Percentiles rank a stretch among this genome's conserved stretches.
Conservation (phyloP, 108 stramenopile genomes). For the Schizochytrium sp. region DNA sequence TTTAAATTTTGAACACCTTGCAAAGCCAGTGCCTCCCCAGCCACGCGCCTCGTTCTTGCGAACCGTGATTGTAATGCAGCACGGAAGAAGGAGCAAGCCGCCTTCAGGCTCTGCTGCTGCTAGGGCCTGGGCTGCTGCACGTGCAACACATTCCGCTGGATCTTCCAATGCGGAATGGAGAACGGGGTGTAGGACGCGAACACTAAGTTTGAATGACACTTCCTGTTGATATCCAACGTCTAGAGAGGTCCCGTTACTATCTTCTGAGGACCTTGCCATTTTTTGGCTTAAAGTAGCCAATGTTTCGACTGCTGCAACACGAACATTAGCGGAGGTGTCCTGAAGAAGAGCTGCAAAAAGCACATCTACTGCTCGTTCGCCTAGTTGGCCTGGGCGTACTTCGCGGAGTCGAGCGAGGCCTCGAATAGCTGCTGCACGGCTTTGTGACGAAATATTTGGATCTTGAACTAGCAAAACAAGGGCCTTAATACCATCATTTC, state of each 20-base stretch:
- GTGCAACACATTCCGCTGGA: not conserved
- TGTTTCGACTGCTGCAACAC: not conserved
- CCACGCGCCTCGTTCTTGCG: not conserved
- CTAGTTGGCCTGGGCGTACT: not conserved
- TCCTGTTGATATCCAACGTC: not conserved
- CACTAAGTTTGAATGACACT: not conserved
- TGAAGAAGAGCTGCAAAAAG: not conserved
- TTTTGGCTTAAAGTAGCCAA: not conserved
- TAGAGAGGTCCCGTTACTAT: not conserved
- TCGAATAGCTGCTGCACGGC: not conserved
- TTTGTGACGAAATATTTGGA: not conserved
- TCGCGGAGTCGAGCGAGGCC: not conserved
- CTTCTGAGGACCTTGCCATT: not conserved
- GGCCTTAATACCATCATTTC: not conserved
- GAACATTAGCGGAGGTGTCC: not conserved
- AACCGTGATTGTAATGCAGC: not conserved
- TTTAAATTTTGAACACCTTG: not conserved
- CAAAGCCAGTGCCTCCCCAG: not conserved
- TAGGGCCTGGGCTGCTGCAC: not conserved
- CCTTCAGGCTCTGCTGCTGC: conserved; percentile 11
- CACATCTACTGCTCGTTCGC: not conserved
- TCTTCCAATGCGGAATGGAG: not conserved
- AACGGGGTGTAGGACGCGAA: not conserved
- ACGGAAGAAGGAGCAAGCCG: not conserved
- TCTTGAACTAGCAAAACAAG: not conserved